phyloP scores from a whole-genome alignment of 164 flowering plant genomes.

The Vitis amurensis region DNA sequence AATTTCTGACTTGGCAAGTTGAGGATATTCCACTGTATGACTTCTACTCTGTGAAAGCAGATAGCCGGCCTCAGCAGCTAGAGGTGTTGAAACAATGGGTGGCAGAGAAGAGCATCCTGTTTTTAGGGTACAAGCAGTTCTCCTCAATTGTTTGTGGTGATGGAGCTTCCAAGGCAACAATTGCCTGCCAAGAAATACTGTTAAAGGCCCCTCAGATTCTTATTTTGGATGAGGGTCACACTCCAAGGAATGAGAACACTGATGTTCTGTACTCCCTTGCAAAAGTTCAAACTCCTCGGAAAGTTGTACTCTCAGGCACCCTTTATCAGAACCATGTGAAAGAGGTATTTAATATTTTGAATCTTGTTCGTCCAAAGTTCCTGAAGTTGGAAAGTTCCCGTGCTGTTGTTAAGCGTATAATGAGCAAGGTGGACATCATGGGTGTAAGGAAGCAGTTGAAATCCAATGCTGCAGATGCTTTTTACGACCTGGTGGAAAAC shows the following conservation, averaged over 20 bases:
- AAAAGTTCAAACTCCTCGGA: constrained; percentile 27
- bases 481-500: constrained; percentile 74
- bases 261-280: constrained; percentile 27
- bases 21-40: constrained; percentile 17
- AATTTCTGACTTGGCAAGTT: constrained; percentile 34
- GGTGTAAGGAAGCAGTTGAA: constrained; percentile 39
- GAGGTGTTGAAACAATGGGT: constrained; percentile 14
- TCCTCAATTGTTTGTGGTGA: neutral
- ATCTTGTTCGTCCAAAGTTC: constrained; percentile 30
- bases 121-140: too few relatives aligned
- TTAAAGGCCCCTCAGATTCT: constrained; percentile 30
- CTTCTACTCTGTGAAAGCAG: constrained; percentile 13
- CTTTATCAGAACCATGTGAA: constrained; percentile 40
- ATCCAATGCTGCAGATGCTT: constrained; percentile 34
- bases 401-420: constrained; percentile 17
- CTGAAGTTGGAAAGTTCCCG: constrained; percentile 18
- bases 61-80: constrained; percentile 17
- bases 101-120: too few relatives aligned
- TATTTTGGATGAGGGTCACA: constrained; percentile 46
- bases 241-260: constrained; percentile 36
- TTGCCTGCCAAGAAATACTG: constrained; percentile 22
- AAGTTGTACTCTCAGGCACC: constrained; percentile 41
- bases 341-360: constrained; percentile 36
- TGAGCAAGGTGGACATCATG: constrained; percentile 14
- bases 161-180: neutral